These are phyloP conservation scores for Ulota crispa DNA, from an alignment of 225 moss, liverwort and hornwort species.

Conservation along the genomic window DNA sequence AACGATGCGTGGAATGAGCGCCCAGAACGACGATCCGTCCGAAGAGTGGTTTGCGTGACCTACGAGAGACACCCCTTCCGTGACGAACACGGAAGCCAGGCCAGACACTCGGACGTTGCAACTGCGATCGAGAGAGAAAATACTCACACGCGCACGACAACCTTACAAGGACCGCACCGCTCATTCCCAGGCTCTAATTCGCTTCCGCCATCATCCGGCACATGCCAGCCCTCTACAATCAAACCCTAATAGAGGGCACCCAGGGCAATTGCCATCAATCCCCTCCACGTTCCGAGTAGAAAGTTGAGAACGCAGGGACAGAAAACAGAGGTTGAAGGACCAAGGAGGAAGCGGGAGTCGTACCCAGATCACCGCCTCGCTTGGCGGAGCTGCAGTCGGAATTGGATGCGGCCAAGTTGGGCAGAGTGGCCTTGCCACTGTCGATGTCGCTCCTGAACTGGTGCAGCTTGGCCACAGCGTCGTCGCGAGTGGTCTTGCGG, in stretches of 20 bases:
- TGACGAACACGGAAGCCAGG: constrained; percentile 3
- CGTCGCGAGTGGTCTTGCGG: constrained; percentile 50
- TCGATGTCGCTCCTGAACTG: constrained; percentile 51
- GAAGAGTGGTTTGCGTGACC: neutral
- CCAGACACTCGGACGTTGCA: neutral
- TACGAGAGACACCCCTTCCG: neutral
- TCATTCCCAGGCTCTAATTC: neutral
- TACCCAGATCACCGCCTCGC: constrained; percentile 68
- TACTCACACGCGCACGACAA: neutral
- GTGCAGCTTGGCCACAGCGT: constrained; percentile 58
- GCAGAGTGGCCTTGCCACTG: constrained; percentile 48
- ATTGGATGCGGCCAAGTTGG: constrained; percentile 48
- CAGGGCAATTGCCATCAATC: neutral
- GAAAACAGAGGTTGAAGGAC: neutral
- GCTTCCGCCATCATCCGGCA: neutral
- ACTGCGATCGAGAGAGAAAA: neutral
- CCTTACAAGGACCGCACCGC: neutral
- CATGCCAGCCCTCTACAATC: neutral
- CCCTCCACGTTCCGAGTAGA: neutral
- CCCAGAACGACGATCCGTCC: neutral
- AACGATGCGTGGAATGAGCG: neutral
- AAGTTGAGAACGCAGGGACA: neutral
- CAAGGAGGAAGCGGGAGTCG: neutral
- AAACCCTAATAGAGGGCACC: constrained; percentile 34
- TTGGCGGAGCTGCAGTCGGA: constrained; percentile 76